Conservation (phyloP, 441 rosid species). For the Eruca vesicaria region DNA sequence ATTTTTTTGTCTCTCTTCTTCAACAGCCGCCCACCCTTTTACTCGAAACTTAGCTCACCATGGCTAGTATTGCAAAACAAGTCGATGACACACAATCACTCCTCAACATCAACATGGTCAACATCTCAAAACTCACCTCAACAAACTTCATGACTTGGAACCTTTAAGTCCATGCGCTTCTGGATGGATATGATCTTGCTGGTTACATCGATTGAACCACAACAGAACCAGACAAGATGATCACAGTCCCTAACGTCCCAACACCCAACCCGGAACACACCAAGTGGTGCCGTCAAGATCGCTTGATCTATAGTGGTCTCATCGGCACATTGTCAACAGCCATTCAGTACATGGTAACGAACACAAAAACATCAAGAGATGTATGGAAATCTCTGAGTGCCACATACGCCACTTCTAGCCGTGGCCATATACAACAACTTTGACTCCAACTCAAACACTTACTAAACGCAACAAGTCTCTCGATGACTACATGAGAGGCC, state of each 20-base stretch:
- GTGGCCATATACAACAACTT: neutral
- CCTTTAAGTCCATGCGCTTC: neutral
- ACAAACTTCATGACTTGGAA: neutral
- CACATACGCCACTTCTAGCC: neutral
- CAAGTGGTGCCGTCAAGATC: neutral
- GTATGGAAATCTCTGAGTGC: neutral
- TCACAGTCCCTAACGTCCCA: too few species aligned
- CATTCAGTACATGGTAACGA: neutral
- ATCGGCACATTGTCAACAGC: neutral
- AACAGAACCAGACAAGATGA: neutral
- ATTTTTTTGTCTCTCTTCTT: too few species aligned
- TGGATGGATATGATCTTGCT: neutral
- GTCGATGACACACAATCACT: too few species aligned
- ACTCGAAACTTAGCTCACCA: too few species aligned
- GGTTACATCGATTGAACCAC: neutral
- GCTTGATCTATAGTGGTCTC: neutral
- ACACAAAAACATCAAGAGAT: neutral
- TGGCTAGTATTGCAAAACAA: too few species aligned
- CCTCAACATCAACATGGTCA: neutral
- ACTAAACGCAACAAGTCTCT: neutral
- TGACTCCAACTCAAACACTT: neutral
- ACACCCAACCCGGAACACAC: neutral
- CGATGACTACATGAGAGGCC: neutral
- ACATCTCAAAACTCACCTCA: neutral
- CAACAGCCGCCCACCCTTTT: too few species aligned